phyloP scores from a whole-genome alignment of 2,329 filamentous ascomycete species.

The Trematosphaeria pertusa region DNA sequence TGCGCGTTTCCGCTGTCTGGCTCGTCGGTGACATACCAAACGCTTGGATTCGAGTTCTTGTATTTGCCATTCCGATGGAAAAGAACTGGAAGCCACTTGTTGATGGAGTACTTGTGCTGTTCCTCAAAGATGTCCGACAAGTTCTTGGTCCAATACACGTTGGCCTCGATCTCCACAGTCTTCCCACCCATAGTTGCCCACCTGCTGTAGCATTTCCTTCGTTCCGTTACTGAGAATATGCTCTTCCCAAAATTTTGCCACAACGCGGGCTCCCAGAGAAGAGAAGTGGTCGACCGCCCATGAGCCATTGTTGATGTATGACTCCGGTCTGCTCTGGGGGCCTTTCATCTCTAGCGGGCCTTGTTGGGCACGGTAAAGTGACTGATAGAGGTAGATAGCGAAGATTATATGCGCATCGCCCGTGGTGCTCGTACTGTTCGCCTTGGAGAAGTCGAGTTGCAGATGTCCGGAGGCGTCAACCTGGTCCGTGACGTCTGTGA shows the following conservation, averaged over 20 bases:
- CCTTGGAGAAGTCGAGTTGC: slow-evolving; percentile 23
- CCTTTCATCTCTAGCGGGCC: slow-evolving; percentile 30
- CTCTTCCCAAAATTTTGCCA: slow-evolving; percentile 50
- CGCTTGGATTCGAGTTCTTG: slow-evolving; percentile 9
- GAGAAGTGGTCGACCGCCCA: slow-evolving; percentile 52
- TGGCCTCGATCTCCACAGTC: slow-evolving; percentile 40
- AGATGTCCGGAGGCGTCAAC: slow-evolving; percentile 31
- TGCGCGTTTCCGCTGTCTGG: slow-evolving; percentile 20
- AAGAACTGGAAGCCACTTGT: slow-evolving; percentile 43
- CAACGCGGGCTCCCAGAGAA: slow-evolving; percentile 42
- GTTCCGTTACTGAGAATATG: slow-evolving; percentile 44
- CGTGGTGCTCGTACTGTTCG: slow-evolving; percentile 2
- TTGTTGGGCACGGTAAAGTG: slow-evolving; percentile 38
- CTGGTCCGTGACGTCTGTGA: slow-evolving; percentile 35
- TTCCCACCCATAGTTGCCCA: slow-evolving; percentile 46
- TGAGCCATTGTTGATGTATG: slow-evolving; percentile 46
- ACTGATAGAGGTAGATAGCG: slow-evolving; percentile 37
- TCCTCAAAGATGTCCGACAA: slow-evolving; percentile 39
- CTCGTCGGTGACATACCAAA: slow-evolving; percentile 18
- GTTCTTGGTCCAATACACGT: slow-evolving; percentile 47
- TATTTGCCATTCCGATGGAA: slow-evolving; percentile 28
- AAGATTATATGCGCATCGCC: slow-evolving; percentile 30
- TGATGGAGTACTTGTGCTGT: slow-evolving; percentile 44
- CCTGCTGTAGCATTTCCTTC: slow-evolving; percentile 35
- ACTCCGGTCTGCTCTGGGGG: slow-evolving; percentile 20